Evolutionary conservation across 2,329 filamentous ascomycete genomes (phyloP).

Genomic region (Exserohilum rostratum): DNA sequence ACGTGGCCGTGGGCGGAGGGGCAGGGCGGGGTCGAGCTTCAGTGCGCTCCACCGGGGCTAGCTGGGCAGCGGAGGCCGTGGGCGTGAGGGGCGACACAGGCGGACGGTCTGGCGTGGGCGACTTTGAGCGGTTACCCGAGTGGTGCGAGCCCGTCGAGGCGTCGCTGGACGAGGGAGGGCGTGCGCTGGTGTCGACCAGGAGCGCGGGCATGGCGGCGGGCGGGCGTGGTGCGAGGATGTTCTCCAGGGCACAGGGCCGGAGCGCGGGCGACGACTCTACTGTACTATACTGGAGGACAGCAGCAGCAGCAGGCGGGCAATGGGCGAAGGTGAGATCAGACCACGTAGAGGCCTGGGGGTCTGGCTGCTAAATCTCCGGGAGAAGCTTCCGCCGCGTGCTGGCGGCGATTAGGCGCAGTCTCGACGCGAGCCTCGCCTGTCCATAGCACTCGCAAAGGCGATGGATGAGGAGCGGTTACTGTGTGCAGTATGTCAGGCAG

Average conservation of each 20-base stretch:
- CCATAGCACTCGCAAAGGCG: constrained; percentile 14
- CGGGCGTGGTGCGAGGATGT: constrained; percentile 25
- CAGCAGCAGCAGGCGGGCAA: too few species aligned
- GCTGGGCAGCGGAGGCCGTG: constrained; percentile 42
- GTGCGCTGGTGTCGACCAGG: constrained; percentile 38
- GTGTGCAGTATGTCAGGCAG: too few species aligned
- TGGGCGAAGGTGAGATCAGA: constrained; percentile 9
- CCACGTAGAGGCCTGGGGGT: constrained; percentile 14
- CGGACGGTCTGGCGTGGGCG: constrained; percentile 44
- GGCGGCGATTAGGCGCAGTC: constrained; percentile 18
- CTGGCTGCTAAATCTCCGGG: constrained; percentile 14
- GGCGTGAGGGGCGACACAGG: constrained; percentile 51
- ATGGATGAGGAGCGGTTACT: too few species aligned
- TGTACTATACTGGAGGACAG: constrained; percentile 1
- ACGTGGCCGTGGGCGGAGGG: constrained; percentile 42
- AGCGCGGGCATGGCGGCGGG: constrained; percentile 46
- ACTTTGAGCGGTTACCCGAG: constrained; percentile 34
- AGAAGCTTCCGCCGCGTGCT: constrained; percentile 14
- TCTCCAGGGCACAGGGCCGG: constrained; percentile 24
- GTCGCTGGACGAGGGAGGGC: constrained; percentile 32
- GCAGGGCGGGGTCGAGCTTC: constrained; percentile 34
- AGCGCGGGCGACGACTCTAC: constrained; percentile 23
- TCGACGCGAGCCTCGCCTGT: constrained; percentile 11
- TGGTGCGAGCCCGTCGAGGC: constrained; percentile 29
- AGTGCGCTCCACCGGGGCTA: constrained; percentile 38